phyloP scores from a whole-genome alignment of 192 early-diverging fungal species.

The Funneliformis mosseae region DNA sequence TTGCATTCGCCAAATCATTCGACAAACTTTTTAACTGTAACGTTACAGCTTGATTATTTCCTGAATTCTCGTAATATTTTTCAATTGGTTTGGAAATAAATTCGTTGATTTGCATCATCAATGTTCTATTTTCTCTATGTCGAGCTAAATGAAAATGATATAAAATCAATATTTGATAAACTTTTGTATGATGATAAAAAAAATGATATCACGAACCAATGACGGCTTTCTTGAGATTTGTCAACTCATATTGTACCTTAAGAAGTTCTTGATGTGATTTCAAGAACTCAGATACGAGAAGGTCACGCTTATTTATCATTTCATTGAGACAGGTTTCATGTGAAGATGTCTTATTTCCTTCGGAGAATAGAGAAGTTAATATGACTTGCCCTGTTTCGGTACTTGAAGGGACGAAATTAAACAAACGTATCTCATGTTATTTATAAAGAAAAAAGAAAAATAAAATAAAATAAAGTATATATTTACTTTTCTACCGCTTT shows the following conservation, averaged over 20 bases:
- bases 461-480: neutral
- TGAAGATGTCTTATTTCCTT: neutral
- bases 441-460: neutral
- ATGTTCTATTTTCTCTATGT: constrained; percentile 32
- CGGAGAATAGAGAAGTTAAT: neutral
- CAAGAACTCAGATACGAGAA: constrained; percentile 28
- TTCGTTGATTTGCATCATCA: constrained; percentile 33
- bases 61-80: neutral
- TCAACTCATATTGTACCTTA: neutral
- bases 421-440: neutral
- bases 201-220: neutral
- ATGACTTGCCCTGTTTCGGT: neutral
- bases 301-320: constrained; percentile 33
- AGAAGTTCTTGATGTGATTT: constrained; percentile 13
- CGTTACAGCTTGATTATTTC: neutral
- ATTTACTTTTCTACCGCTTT: neutral
- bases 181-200: neutral
- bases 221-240: neutral
- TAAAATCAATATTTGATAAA: neutral
- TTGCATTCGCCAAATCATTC: constrained; percentile 14
- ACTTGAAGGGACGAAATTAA: neutral
- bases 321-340: constrained; percentile 9
- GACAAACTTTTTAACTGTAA: neutral
- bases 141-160: neutral
- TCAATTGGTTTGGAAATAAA: constrained; percentile 1